Conservation (phyloP, 2,329 filamentous ascomycete species). For the Raffaelea arxii region DNA sequence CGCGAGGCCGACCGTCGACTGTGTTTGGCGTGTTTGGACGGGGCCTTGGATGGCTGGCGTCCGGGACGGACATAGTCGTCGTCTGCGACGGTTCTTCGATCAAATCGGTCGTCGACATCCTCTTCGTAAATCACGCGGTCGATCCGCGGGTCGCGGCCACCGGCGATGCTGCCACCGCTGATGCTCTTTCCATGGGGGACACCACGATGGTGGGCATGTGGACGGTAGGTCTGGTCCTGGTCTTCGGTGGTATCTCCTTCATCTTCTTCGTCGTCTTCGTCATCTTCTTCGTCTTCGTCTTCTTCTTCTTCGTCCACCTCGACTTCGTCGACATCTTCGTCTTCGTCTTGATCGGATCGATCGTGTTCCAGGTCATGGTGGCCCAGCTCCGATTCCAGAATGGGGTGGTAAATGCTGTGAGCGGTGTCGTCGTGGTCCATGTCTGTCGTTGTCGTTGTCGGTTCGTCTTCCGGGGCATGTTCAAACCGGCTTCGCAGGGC, state of each 20-base stretch:
- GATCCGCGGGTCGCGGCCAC: slow-evolving; percentile 1
- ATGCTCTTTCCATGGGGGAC: slow-evolving; percentile 6
- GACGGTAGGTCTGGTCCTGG: background rate
- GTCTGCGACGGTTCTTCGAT: slow-evolving; percentile 3
- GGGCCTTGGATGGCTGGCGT: slow-evolving; percentile 4
- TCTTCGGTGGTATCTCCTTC: background rate
- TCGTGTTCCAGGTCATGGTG: background rate
- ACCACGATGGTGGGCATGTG: slow-evolving; percentile 3
- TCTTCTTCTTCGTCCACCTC: background rate
- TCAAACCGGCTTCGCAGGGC: slow-evolving; percentile 10
- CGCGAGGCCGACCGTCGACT: slow-evolving; percentile 16
- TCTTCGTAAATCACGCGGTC: slow-evolving; percentile 11
- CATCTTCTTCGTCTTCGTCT: background rate
- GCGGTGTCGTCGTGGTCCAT: background rate
- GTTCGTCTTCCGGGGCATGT: background rate
- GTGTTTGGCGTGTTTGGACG: slow-evolving; percentile 10
- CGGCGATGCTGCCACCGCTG: slow-evolving; percentile 6
- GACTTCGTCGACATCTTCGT: too few relatives aligned
- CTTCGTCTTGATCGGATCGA: background rate
- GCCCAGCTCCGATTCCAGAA: background rate
- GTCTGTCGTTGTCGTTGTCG: background rate
- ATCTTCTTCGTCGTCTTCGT: background rate
- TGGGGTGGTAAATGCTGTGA: background rate
- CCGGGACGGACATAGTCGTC: slow-evolving; percentile 5
- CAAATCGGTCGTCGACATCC: slow-evolving; percentile 7